These are phyloP conservation scores for Pleurostoma richardsiae DNA, from an alignment of 2,329 filamentous ascomycete species.

Conservation along the genomic window DNA sequence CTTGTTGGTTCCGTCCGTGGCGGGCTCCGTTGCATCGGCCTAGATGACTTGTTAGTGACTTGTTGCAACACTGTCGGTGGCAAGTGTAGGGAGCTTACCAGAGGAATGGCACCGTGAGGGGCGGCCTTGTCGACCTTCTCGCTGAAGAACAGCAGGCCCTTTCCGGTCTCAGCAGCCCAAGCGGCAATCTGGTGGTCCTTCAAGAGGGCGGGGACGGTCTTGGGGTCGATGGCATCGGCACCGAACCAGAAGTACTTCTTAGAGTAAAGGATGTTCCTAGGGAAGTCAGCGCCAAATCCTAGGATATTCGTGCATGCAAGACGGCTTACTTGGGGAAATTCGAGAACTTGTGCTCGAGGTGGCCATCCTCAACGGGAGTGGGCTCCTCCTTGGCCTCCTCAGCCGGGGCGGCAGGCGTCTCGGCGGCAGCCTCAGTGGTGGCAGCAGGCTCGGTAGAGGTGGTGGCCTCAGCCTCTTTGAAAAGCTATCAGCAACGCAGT, in stretches of 20 bases:
- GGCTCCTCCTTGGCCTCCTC: constrained; percentile 38
- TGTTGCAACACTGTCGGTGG: background rate
- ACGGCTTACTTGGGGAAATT: constrained; percentile 76
- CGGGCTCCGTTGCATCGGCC: constrained; percentile 63
- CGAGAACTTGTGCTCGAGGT: constrained; percentile 86
- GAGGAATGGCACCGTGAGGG: constrained; percentile 76
- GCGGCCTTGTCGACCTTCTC: constrained; percentile 81
- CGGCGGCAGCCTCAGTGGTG: constrained; percentile 20
- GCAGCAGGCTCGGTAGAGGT: constrained; percentile 31
- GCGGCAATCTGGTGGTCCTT: constrained; percentile 79
- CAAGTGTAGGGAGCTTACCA: constrained; percentile 52
- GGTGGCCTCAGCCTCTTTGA: constrained; percentile 23
- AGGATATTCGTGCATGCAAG: background rate
- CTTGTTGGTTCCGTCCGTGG: constrained; percentile 70
- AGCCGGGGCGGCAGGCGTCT: constrained; percentile 23
- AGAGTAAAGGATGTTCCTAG: constrained; percentile 79
- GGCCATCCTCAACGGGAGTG: constrained; percentile 66
- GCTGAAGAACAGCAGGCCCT: constrained; percentile 88
- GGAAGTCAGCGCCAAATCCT: background rate
- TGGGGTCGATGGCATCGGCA: constrained; percentile 65
- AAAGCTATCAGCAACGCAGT: background rate
- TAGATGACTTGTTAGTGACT: constrained; percentile 18
- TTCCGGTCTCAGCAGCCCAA: constrained; percentile 90
- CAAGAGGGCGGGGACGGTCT: constrained; percentile 71
- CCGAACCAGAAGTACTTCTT: constrained; percentile 94